Base-by-base conservation (phyloP, 345 rosid species). In the Populus tremula region DNA sequence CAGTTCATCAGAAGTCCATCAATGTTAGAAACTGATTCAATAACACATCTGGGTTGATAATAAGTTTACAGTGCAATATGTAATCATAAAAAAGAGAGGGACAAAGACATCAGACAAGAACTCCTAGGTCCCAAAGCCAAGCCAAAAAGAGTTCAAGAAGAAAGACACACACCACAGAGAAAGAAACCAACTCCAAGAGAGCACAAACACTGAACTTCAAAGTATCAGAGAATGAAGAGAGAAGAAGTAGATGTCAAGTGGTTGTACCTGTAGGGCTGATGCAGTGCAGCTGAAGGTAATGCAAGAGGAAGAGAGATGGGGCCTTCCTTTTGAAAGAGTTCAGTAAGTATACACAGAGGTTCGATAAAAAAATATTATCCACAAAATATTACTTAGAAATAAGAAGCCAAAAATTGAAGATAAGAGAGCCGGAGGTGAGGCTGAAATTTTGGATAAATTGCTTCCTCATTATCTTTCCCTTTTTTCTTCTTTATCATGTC, bases 381-480 rank as follows among this genome's bases (percentile, higher is more conserved):
- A 59, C 11, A 35, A 35, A 27, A 53, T 5, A n/a, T 21, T 8
- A 43, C 11, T n/a, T 38, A 6, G 10, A 20, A 38, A 47, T 1
- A 25, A 33, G 18, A 43, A 70, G 73, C n/a, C 65, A 54, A 9
- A 71, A 16, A 56, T 29, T 27, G 17, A 0, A 17, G 77, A 74
- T 63, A 63, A 74, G 70, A 43, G 20, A 27, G 43, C 31, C 56
- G 43, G 20, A 45, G 25, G 1, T 43, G 77, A 74, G 77, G 77
- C 70, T 74, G 39, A 74, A 45, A 38, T 50, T 71, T 71, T 18
- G 33, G 64, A 53, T 35, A 61, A 73, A 1, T 36, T 29, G 18
- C 31, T 74, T 9, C 38, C 6, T 14, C 53, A 2, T 47, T 47
- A 47, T 39, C 41, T 3, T 73, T 73, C 23, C 3, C n/a, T 2